Evolutionary conservation across 192 early-diverging fungal species (phyloP), one percentile per base, ranked within the genome.

Genomic region (Umbelopsis sp.): DNA sequence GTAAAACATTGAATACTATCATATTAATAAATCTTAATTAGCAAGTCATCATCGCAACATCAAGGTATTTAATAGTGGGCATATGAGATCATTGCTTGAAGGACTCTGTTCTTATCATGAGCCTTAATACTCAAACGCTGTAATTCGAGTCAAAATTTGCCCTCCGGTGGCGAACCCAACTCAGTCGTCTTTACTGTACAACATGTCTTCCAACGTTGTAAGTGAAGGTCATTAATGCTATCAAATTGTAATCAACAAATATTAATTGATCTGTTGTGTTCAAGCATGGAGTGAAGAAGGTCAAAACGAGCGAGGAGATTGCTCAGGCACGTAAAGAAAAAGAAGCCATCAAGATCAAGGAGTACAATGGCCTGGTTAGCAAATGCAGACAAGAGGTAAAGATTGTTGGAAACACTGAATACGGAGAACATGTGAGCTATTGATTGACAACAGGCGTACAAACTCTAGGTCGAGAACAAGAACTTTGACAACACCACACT

Each of bases 401-500:
- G 50, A 35, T 47, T 6, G 11, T 22, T 72, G 35, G 47, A 15
- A 7, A 65, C 13, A 16, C 48, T 25, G 65, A 1, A n/a, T 44
- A 12, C 48, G 20, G 0, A 13, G 35, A 46, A 22, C 23, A 41
- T 12, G 23, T 20, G 23, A 11, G 18, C 18, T 25, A 21, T 45
- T 10, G 11, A n/a, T 33, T 30, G 35, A 22, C 55, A 13, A 30
- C 4, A 23, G 3, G 44, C 35, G 37, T 30, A 33, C 27, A 20
- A 33, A 8, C 18, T 65, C 12, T 65, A 83, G 79, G 77, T 77
- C 47, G 65, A 80, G 16, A 67, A 65, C 21, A 76, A 73, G 25
- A 66, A 79, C 50, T 79, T 69, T 64, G 80, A 76, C 35, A 52
- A 70, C 3, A 86, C 88, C 0, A 82, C 92, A 1, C 78, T 98